phyloP scores from a whole-genome alignment of 2,329 filamentous ascomycete genomes.

The Cladophialophora chaetospira region DNA sequence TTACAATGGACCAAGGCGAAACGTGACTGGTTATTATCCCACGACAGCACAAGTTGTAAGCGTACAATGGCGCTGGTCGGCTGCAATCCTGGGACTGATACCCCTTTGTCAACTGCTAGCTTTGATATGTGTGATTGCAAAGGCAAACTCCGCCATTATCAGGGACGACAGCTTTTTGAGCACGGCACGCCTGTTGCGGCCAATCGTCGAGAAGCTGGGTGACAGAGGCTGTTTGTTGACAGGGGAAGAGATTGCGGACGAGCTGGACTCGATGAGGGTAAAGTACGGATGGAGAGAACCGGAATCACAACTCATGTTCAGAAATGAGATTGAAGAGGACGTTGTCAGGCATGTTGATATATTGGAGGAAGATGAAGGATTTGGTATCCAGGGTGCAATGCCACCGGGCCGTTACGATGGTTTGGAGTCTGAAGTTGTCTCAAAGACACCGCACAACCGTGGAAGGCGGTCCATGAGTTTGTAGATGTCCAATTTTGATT shows the following conservation, averaged over 20 bases:
- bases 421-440: background rate
- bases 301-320: constrained; percentile 6
- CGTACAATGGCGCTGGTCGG: constrained; percentile 58
- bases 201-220: constrained; percentile 31
- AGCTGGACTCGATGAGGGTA: constrained; percentile 26
- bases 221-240: constrained; percentile 30
- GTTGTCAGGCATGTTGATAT: constrained; percentile 28
- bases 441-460: background rate
- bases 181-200: constrained; percentile 29
- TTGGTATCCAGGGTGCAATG: constrained; percentile 21
- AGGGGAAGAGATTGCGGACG: constrained; percentile 30
- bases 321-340: constrained; percentile 24
- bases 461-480: constrained; percentile 8
- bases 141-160: constrained; percentile 33
- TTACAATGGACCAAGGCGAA: constrained; percentile 28
- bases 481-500: background rate
- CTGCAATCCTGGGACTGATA: constrained; percentile 26
- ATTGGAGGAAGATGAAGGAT: constrained; percentile 27
- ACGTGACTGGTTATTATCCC: constrained; percentile 87
- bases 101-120: constrained; percentile 28
- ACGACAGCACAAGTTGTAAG: constrained; percentile 78
- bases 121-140: constrained; percentile 28
- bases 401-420: constrained; percentile 26
- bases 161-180: constrained; percentile 30
- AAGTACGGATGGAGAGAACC: constrained; percentile 32